Evolutionary conservation across 2,329 filamentous ascomycete species (phyloP).

Genomic region (Fusarium sp.): DNA sequence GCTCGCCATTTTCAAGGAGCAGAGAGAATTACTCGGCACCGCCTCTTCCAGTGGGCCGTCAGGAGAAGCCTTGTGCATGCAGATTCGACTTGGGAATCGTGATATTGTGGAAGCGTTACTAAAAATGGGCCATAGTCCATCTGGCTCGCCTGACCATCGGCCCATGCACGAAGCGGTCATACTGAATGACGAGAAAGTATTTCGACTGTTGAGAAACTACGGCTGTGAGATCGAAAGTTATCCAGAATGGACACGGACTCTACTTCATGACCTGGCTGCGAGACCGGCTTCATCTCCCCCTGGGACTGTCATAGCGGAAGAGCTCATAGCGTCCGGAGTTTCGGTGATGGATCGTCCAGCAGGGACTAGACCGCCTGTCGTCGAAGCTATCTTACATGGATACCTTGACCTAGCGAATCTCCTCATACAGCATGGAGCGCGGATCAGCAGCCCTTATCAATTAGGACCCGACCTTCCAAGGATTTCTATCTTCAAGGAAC

Average conservation of each 20-base stretch:
- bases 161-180: neutral
- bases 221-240: neutral
- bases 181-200: neutral
- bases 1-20: neutral
- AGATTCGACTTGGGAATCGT: neutral
- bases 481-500: neutral
- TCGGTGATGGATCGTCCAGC: neutral
- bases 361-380: neutral
- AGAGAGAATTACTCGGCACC: accelerated
- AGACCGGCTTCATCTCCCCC: neutral
- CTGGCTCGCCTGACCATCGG: neutral
- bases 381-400: neutral
- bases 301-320: neutral
- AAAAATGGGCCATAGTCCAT: neutral
- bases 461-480: accelerated
- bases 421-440: neutral
- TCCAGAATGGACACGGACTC: neutral
- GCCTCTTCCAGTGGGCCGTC: accelerated
- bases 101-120: neutral
- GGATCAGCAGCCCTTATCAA: neutral
- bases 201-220: neutral
- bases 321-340: neutral
- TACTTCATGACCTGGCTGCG: neutral
- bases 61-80: neutral
- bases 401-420: neutral